phyloP scores from a whole-genome alignment of 768 basidiomycete species.

The Amanita brunnescens region DNA sequence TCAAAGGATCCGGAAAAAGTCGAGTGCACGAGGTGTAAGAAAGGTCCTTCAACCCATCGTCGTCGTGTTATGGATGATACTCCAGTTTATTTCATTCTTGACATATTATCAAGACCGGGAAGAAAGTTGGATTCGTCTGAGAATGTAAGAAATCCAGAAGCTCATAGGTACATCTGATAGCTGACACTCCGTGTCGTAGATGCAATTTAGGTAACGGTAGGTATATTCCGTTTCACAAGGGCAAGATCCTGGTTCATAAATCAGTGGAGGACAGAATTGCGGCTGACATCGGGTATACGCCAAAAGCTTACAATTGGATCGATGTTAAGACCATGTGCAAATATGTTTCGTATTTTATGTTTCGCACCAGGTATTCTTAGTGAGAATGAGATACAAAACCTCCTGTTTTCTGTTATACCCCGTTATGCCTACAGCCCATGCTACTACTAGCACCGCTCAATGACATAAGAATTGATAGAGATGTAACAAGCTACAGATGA shows the following conservation, averaged over 20 bases:
- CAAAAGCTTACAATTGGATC: slow-evolving; percentile 11
- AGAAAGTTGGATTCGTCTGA: slow-evolving; percentile 16
- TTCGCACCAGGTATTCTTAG: too few species aligned
- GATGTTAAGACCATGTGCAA: too few species aligned
- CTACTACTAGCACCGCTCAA: too few species aligned
- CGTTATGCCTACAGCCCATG: too few species aligned
- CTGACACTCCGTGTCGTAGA: slow-evolving; percentile 7
- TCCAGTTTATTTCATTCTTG: slow-evolving; percentile 17
- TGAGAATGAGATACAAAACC: too few species aligned
- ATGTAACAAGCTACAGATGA: too few species aligned
- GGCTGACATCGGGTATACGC: not conserved
- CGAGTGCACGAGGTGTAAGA: slow-evolving; percentile 10
- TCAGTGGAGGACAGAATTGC: slow-evolving; percentile 15
- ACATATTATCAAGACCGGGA: slow-evolving; percentile 13
- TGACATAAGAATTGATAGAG: too few species aligned
- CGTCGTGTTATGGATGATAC: slow-evolving; percentile 15
- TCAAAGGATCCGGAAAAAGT: too few species aligned
- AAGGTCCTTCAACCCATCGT: slow-evolving; percentile 16
- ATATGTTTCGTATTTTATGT: too few species aligned
- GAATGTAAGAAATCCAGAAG: slow-evolving; percentile 12
- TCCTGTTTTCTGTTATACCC: too few species aligned
- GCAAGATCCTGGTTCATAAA: slow-evolving; percentile 17
- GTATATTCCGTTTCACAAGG: slow-evolving; percentile 17
- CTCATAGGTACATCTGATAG: not conserved
- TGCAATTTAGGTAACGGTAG: slow-evolving; percentile 19